Evolutionary conservation across 1,139 yeast genomes (phyloP), one percentile per base, ranked within the genome.

Genomic region (Kurtzmaniella natalensis): DNA sequence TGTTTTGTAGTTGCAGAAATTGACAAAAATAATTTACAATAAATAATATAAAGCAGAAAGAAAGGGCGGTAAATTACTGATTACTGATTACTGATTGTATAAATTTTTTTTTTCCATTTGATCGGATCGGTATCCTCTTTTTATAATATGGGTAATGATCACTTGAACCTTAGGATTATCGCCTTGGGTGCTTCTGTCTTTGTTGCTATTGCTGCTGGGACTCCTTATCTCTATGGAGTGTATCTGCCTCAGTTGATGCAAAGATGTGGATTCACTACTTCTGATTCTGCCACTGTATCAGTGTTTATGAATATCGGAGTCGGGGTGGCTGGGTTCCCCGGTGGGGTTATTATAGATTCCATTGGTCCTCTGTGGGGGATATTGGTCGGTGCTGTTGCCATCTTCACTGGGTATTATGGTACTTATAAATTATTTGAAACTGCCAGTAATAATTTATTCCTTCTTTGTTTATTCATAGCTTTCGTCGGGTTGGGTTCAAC

Each of bases 211-310:
- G 72, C 67, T 1, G 53, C 87, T 3, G 89, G 92, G 1, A 81
- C 89, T 1, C 84, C 86, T 0, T 82, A 81, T 48, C 59, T 81
- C 16, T 83, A 78, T 50, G 84, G 89, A 1, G 76, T 77, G 10
- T 83, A 78, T 50, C 77, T 86, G 2, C 89, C 89, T 2, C 88
- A 82, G 50, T 57, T 82, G 42, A 68, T 80, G 22, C 61, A 65
- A 25, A 60, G 67, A 41, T 74, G 82, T 24, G 72, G 77, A 0
- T 62, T 82, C 22, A 70, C 81, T 0, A 71, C 82, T 0, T 62
- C 76, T 0, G 76, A 76, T 42, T 74, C 87, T 6, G 84, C 87
- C 3, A 70, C 74, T 13, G 64, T 83, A 4, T 75, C 89, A 0
- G 57, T 81, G 26, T 76, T 83, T 0, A 59, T 79, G 15, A 77